Conservation (phyloP, 2,329 filamentous ascomycete genomes). For the Xylariaceae sp. region DNA sequence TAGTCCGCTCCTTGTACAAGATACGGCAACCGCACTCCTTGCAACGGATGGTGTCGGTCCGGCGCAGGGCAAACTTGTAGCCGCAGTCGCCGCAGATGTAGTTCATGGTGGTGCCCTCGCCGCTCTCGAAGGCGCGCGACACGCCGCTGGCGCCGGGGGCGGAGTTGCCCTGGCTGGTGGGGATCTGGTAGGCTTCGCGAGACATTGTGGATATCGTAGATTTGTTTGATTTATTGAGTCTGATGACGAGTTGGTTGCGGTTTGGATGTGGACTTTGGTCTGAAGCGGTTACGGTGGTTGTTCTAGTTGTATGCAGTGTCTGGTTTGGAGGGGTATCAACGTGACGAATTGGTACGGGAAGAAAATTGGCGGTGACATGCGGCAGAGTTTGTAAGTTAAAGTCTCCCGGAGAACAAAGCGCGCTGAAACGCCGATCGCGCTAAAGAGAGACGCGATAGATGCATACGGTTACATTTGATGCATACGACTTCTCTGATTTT, state of each 20-base stretch:
- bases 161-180: constrained; percentile 46
- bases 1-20: constrained; percentile 95
- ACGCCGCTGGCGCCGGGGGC: constrained; percentile 40
- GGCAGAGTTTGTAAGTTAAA: constrained; percentile 6
- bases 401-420: not conserved
- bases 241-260: not conserved
- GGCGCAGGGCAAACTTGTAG: constrained; percentile 66
- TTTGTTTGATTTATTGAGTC: not conserved
- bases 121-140: constrained; percentile 35
- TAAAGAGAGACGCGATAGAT: not conserved
- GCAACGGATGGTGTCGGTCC: constrained; percentile 77
- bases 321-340: not conserved
- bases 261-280: too few species aligned
- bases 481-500: not conserved
- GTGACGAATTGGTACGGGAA: not conserved
- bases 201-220: constrained; percentile 43
- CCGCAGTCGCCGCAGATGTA: constrained; percentile 85
- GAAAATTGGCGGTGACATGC: constrained; percentile 28
- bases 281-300: not conserved
- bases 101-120: constrained; percentile 54
- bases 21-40: constrained; percentile 93
- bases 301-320: not conserved
- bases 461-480: not conserved
- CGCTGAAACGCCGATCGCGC: not conserved
- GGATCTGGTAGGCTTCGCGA: constrained; percentile 74